Evolutionary conservation across 345 rosid genomes (phyloP).

Genomic region (Crucihimalaya himalaica): DNA sequence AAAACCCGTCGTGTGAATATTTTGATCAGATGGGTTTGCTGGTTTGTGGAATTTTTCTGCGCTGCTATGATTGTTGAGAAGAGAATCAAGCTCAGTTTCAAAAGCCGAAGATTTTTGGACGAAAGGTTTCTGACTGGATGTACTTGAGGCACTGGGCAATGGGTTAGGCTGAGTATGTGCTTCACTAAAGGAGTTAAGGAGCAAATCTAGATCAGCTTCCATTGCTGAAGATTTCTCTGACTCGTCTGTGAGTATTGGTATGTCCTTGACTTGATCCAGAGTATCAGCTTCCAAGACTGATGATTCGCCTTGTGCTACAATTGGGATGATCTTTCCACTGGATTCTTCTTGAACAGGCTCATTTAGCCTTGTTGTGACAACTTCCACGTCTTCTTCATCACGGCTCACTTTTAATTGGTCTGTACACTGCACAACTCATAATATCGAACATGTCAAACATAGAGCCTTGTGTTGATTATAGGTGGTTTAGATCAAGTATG

Average conservation of each 20-base stretch:
- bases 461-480: neutral
- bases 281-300: conserved; percentile 23
- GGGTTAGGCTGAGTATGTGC: conserved; percentile 23
- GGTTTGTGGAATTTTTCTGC: neutral
- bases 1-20: conserved; percentile 20
- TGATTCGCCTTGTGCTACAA: conserved; percentile 5
- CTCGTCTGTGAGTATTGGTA: conserved; percentile 14
- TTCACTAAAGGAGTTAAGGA: conserved; percentile 55
- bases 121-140: neutral
- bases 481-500: conserved; percentile 3
- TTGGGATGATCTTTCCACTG: conserved; percentile 6
- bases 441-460: conserved; percentile 14
- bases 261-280: conserved; percentile 29
- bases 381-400: conserved; percentile 13
- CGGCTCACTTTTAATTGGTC: conserved; percentile 28
- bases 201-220: conserved; percentile 71
- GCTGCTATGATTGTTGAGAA: conserved; percentile 14
- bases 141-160: neutral
- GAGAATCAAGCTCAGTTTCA: conserved; percentile 33
- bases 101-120: conserved; percentile 18
- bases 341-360: conserved; percentile 32
- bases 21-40: conserved; percentile 8
- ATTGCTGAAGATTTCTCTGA: conserved; percentile 44
- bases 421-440: conserved; percentile 38
- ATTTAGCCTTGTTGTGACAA: conserved; percentile 26